Percentiles rank a stretch among this genome's conserved stretches.
Conservation (phyloP, 2,329 filamentous ascomycete species). For the Berkeleyomyces basicola region DNA sequence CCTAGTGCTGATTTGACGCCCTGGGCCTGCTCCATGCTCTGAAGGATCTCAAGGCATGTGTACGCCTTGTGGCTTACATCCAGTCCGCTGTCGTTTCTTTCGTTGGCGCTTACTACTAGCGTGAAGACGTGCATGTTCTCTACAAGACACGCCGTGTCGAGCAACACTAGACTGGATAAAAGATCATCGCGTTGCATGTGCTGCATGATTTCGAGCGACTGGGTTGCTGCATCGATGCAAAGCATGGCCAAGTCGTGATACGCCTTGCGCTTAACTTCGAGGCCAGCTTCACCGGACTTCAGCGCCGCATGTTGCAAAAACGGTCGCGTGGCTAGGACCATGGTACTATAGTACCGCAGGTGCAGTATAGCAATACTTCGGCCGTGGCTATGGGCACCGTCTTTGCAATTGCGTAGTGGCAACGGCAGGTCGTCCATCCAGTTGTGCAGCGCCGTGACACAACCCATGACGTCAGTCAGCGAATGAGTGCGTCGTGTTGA, state of each 20-base stretch:
- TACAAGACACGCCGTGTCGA: conserved; percentile 16
- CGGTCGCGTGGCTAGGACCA: conserved; percentile 13
- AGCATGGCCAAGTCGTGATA: conserved; percentile 16
- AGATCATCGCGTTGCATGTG: conserved; percentile 16
- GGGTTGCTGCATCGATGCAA: conserved; percentile 17
- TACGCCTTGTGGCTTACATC: conserved; percentile 8
- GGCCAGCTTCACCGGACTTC: conserved; percentile 5
- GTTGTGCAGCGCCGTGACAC: conserved; percentile 13
- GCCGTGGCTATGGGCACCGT: conserved; percentile 16
- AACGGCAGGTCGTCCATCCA: conserved; percentile 17
- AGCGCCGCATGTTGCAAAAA: conserved; percentile 17
- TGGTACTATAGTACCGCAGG: conserved; percentile 12
- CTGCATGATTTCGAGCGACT: conserved; percentile 15
- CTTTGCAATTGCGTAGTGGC: conserved; percentile 16
- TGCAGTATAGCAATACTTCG: conserved; percentile 18
- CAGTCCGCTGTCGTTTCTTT: not conserved
- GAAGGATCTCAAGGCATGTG: conserved; percentile 16
- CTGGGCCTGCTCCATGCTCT: conserved; percentile 19
- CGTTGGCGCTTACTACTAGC: conserved; percentile 15
- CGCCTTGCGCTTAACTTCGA: conserved; percentile 15
- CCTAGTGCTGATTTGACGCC: conserved; percentile 6
- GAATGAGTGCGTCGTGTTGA: conserved; percentile 7
- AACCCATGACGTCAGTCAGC: conserved; percentile 14
- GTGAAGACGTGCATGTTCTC: conserved; percentile 18
- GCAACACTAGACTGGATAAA: conserved; percentile 16